These are phyloP conservation scores for Colletotrichum spinosum DNA, from an alignment of 2,329 filamentous ascomycete species.

Conservation along the genomic window DNA sequence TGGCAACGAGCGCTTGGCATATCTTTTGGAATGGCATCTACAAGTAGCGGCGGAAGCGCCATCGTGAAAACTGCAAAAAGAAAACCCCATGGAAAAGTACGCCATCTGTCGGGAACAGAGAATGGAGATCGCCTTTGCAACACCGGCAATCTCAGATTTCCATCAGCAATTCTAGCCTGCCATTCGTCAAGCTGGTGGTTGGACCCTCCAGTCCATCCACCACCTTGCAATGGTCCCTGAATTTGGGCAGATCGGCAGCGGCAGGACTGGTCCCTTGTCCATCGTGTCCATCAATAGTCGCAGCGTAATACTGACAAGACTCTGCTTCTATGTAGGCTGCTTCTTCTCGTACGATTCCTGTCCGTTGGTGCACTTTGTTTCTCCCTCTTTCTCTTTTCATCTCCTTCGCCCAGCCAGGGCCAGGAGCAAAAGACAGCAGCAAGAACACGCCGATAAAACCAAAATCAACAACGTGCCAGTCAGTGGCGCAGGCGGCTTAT, in stretches of 20 bases:
- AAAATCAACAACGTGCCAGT: background rate
- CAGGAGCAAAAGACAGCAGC: background rate
- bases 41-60: too few species aligned
- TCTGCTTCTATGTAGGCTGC: background rate
- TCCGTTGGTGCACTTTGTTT: too few species aligned
- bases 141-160: background rate
- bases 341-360: conserved; percentile 8
- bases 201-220: conserved; percentile 11
- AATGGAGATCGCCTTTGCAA: background rate
- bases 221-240: conserved; percentile 2
- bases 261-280: background rate
- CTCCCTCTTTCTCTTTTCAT: background rate
- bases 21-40: too few species aligned
- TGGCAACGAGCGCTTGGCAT: too few species aligned
- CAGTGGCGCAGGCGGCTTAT: background rate
- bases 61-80: too few species aligned
- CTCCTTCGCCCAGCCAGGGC: background rate
- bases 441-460: background rate
- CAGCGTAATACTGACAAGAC: background rate
- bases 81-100: too few species aligned
- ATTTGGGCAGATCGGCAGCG: conserved; percentile 15
- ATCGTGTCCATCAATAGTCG: background rate
- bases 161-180: background rate
- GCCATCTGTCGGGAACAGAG: too few species aligned
- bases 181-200: background rate